Base-by-base conservation (phyloP, 2,329 filamentous ascomycete genomes). In the Clarireedia monteithiana region DNA sequence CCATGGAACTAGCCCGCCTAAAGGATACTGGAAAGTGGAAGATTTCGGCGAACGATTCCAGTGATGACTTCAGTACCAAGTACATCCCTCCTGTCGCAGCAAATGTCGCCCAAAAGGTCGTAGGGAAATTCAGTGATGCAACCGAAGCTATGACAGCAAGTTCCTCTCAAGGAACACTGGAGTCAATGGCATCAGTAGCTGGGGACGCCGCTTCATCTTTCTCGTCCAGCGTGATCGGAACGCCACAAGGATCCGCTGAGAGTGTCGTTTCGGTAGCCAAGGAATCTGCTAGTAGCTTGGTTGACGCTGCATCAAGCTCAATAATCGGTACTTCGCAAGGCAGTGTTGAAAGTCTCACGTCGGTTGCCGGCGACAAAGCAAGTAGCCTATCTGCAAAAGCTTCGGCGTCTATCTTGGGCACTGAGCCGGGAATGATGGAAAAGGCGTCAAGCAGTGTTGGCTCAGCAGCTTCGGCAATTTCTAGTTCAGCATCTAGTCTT, bases 1-100 rank as follows among this genome's bases (percentile, higher is more conserved):
- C 91, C 15, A 85, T 83, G 65, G 89, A 97, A 69, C 79, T 99
- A 26, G 79, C 78, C 36, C 80, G 85, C 44, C 76, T 99, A 34
- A 96, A 94, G 78, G 84, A 91, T 61, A 87, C 94, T 57, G 88
- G 87, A 6, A 79, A 79, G 58, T 95, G 87, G 85, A 97, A 97
- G 74, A 81, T 96, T 42, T 77, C 79, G 39, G 84, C 88, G 6
- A 74, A 78, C 38, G 92, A 97, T 68, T 74, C 79, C 2, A 85
- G 82, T 12, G 84, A 94, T 51, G 84, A 95, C 68, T 97, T 95
- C 66, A 84, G 86, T 48, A 83, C 81, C 47, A 84, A 85, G 50
- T 74, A 74, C 15, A 80, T 87, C 65, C 80, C 83, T 50, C 73
- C 78, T 9, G 79, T 81, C 20, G 82, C 77, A 6, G 77, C 79